A percentile compares a stretch with the other conserved stretches of the same genome.
Evolutionary conservation across 176 grass and related monocot species (phyloP).

Genomic region (Aechmea fasciata): DNA sequence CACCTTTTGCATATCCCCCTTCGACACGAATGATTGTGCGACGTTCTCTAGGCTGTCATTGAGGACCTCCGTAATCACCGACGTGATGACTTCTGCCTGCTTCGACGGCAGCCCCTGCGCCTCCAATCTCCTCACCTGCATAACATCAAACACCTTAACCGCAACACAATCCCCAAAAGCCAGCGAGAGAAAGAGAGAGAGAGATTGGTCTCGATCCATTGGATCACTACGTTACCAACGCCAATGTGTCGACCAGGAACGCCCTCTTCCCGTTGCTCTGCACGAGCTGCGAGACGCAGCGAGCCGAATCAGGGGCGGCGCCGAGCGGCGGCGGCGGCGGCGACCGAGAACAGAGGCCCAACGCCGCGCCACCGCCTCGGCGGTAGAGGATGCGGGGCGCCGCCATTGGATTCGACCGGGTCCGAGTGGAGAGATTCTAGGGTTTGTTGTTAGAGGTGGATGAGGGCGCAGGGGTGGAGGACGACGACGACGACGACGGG

Average conservation of each 20-base stretch:
- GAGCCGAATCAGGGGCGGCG: background rate
- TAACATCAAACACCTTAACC: constrained; percentile 20
- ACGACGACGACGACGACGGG: background rate
- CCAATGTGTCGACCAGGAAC: constrained; percentile 90
- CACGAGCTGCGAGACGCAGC: constrained; percentile 74
- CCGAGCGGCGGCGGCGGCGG: background rate
- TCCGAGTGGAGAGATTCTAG: background rate
- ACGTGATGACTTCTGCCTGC: constrained; percentile 89
- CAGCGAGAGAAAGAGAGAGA: background rate
- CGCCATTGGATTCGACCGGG: background rate
- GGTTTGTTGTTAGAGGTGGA: background rate
- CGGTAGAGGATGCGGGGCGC: background rate
- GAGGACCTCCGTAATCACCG: constrained; percentile 84
- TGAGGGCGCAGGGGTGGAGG: background rate
- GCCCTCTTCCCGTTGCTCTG: constrained; percentile 72
- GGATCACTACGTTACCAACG: constrained; percentile 32
- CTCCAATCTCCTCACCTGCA: constrained; percentile 84
- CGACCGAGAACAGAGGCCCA: background rate
- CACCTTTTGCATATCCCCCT: constrained; percentile 86
- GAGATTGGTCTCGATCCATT: too few relatives aligned
- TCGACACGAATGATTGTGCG: constrained; percentile 80
- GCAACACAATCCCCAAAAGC: background rate
- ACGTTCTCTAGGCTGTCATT: constrained; percentile 95
- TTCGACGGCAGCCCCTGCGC: constrained; percentile 77
- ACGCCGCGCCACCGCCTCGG: background rate